These are phyloP conservation scores for Plantago coronopus DNA, from an alignment of 305 asterid genomes.

Conservation along the genomic window DNA sequence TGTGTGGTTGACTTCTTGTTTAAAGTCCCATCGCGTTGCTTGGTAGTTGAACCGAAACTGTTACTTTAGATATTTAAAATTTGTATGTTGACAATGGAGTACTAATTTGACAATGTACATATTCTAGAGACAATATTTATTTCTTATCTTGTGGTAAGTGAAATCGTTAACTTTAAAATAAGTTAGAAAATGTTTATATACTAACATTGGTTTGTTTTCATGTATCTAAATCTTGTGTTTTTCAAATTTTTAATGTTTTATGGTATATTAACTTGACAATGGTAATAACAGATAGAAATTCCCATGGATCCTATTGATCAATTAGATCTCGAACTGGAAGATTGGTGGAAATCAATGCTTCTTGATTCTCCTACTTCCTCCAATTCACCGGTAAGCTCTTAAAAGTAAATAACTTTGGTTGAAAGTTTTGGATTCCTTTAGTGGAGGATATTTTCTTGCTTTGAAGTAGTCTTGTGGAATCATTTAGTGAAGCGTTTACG, in stretches of 20 bases:
- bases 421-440: too few relatives aligned
- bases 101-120: too few relatives aligned
- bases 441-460: background rate
- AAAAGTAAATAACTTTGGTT: background rate
- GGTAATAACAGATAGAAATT: background rate
- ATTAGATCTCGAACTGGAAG: too few relatives aligned
- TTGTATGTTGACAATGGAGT: too few relatives aligned
- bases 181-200: too few relatives aligned
- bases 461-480: background rate
- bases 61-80: too few relatives aligned
- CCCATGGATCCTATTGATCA: background rate
- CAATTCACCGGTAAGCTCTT: slow-evolving; percentile 57
- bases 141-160: too few relatives aligned
- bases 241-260: background rate
- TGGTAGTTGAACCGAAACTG: too few relatives aligned
- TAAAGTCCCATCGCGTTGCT: too few relatives aligned
- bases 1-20: background rate
- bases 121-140: too few relatives aligned
- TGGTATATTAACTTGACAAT: background rate
- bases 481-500: background rate
- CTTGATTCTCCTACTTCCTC: slow-evolving; percentile 89
- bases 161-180: too few relatives aligned
- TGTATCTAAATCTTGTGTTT: background rate
- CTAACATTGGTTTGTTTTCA: background rate
- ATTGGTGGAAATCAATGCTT: too few relatives aligned